These are phyloP conservation scores for Taphrina wiesneri DNA, from an alignment of 1,139 yeast species.

Conservation along the genomic window DNA sequence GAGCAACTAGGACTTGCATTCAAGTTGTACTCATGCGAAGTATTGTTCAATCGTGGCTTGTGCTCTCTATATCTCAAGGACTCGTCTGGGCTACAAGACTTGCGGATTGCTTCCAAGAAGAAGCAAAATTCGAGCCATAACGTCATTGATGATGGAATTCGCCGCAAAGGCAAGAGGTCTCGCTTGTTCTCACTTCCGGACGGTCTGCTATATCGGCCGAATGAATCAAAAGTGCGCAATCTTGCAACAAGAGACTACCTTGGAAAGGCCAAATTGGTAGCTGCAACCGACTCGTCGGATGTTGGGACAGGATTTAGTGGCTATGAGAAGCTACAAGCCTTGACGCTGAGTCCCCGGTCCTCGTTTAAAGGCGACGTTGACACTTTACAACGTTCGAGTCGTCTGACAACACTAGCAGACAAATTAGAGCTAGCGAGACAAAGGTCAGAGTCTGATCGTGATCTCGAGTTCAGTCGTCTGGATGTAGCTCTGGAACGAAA, in stretches of 20 bases:
- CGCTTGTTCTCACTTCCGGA: conserved; percentile 38
- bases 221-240: conserved; percentile 35
- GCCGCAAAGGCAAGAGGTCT: conserved; percentile 34
- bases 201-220: conserved; percentile 36
- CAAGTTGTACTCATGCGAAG: conserved; percentile 41
- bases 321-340: conserved; percentile 2
- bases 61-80: conserved; percentile 40
- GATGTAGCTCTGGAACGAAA: conserved; percentile 3
- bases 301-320: conserved; percentile 26
- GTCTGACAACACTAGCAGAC: neutral
- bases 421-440: neutral
- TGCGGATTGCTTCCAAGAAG: conserved; percentile 40
- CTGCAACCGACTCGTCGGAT: conserved; percentile 24
- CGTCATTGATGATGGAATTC: conserved; percentile 41
- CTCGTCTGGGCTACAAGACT: conserved; percentile 39
- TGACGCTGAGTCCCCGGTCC: neutral
- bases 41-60: conserved; percentile 41
- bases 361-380: neutral
- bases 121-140: conserved; percentile 39
- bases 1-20: conserved; percentile 41
- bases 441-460: neutral
- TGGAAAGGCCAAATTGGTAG: conserved; percentile 34
- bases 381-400: neutral
- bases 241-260: conserved; percentile 31
- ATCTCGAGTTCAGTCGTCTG: neutral